A percentile compares a stretch with the other conserved stretches of the same genome.
Conservation (phyloP, 164 flowering plant species). For the Nymphaea thermarum region DNA sequence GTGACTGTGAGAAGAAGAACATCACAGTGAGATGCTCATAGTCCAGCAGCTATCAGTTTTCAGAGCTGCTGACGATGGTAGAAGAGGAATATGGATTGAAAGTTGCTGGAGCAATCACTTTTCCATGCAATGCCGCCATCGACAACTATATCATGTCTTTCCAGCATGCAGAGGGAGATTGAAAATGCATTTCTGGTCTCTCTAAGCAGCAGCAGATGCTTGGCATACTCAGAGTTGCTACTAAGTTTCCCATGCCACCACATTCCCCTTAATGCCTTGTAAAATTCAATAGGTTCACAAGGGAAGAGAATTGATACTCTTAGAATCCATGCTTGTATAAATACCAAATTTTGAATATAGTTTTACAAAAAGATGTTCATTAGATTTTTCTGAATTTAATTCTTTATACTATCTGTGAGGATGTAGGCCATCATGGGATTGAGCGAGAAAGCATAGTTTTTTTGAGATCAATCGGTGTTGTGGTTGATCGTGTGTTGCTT, state of each 20-base stretch:
- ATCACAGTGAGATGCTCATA: too few relatives aligned
- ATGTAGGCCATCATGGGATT: too few relatives aligned
- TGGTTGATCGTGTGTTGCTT: too few relatives aligned
- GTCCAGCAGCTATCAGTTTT: background rate
- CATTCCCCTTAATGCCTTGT: background rate
- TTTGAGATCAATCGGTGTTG: too few relatives aligned
- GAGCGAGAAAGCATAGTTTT: too few relatives aligned
- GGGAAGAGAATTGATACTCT: too few relatives aligned
- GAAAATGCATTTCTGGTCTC: constrained; percentile 4
- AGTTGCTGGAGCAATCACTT: constrained; percentile 1
- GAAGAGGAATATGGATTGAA: constrained; percentile 8
- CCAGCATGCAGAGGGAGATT: background rate
- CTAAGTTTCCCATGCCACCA: background rate
- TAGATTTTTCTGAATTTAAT: too few relatives aligned
- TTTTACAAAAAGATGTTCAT: too few relatives aligned
- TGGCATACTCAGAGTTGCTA: background rate
- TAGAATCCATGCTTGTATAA: too few relatives aligned
- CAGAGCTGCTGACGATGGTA: constrained; percentile 8
- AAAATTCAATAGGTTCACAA: background rate
- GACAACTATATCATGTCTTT: constrained; percentile 3
- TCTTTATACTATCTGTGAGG: too few relatives aligned
- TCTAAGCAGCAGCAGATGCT: background rate
- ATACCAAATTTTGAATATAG: too few relatives aligned
- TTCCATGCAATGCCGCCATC: constrained; percentile 7
- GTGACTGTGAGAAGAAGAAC: too few relatives aligned